Base-by-base conservation (phyloP, 2,329 filamentous ascomycete genomes). In the Mollisiaceae sp. region DNA sequence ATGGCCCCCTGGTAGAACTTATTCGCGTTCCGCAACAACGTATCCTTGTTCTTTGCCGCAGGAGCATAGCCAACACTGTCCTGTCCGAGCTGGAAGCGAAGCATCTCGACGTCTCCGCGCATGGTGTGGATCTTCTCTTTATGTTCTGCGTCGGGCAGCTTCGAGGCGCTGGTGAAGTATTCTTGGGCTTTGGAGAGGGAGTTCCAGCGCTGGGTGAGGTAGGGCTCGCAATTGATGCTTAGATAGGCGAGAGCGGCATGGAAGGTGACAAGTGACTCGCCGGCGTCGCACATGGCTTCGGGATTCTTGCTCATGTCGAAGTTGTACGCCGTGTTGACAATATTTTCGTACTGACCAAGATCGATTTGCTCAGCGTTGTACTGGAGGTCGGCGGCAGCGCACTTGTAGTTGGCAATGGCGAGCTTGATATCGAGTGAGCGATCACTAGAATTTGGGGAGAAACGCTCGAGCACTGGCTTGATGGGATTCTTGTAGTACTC, bases 1-100 rank as follows among this genome's bases (percentile, higher is more conserved):
- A 64, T 67, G 8, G 83, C 85, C 45, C 85, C 85, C 22, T 83
- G 81, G 70, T 86, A 88, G 71, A 85, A 88, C 5, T 82, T 85
- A 67, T 83, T 81, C 1, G 86, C 84, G 69, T 88, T 88, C 62
- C 81, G 81, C 43, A 85, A 72, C 14, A 88, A 75, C 2, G 80
- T 82, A 6, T 76, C 69, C 4, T 11, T 8, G 14, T 80, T 79
- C 32, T 76, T 73, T 4, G 82, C 79, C 57, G 80, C 70, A 4
- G 75, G 71, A 59, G 82, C 78, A 39, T 57, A 35, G 27, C 78
- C 76, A 71, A 74, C 79, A 32, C 27, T 6, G 6, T 32, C 6
- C 1, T 83, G 80, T 2, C 83, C 82, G 35, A 88, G 74, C 45
- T 82, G 80, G 75, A 81, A 82, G 41, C 86, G 80, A 38, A 82